Percentiles rank a stretch among this genome's conserved stretches.
Conservation (phyloP, 202 grass and related monocot species). For the Carex sylvatica region DNA sequence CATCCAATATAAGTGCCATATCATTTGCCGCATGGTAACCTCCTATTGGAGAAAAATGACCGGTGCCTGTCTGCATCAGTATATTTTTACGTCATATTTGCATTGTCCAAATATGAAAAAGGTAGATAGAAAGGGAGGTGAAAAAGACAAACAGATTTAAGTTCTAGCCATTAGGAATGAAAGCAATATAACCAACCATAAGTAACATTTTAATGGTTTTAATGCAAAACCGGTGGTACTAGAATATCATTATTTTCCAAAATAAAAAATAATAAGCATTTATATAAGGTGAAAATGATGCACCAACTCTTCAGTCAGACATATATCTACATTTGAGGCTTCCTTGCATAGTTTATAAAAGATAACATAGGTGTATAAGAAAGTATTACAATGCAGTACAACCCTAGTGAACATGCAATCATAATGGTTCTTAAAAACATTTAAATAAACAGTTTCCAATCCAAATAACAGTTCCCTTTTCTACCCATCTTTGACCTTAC, state of each 20-base stretch:
- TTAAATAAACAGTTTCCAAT: neutral
- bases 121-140: neutral
- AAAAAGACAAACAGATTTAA: neutral
- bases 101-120: neutral
- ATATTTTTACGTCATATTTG: neutral
- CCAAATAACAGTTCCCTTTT: neutral
- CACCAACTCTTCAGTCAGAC: neutral
- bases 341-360: neutral
- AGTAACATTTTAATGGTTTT: no score
- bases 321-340: neutral
- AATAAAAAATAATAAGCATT: neutral
- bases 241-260: no score
- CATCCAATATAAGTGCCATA: slow-evolving; percentile 91
- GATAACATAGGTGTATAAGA: neutral
- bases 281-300: neutral
- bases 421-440: neutral
- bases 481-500: neutral
- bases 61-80: slow-evolving; percentile 61
- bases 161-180: neutral
- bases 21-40: slow-evolving; percentile 77
- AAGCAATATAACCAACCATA: neutral
- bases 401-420: neutral
- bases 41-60: slow-evolving; percentile 95
- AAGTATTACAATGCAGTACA: neutral
- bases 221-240: no score